These are phyloP conservation scores for Leptoxyphium fumago DNA, from an alignment of 2,329 filamentous ascomycete species.

Conservation along the genomic window DNA sequence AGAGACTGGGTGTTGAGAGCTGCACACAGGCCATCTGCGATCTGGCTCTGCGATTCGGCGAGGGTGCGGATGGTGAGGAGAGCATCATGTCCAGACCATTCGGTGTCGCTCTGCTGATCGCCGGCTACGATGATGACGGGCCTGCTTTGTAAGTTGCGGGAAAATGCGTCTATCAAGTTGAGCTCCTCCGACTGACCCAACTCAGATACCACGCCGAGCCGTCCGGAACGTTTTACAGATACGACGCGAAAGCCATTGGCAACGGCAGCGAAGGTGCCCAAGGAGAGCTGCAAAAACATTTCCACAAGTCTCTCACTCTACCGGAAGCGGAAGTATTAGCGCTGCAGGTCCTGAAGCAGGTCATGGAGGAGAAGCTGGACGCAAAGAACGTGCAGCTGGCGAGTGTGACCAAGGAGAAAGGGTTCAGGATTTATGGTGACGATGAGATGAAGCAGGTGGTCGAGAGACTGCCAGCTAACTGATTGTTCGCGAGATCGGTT, in stretches of 20 bases:
- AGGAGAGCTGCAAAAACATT: slow-evolving; percentile 95
- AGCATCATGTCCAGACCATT: slow-evolving; percentile 98
- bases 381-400: slow-evolving; percentile 97
- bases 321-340: slow-evolving; percentile 87
- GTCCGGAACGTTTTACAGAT: slow-evolving; percentile 95
- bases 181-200: not conserved
- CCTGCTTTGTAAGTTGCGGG: slow-evolving; percentile 54
- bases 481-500: too few relatives aligned
- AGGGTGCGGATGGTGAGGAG: slow-evolving; percentile 83
- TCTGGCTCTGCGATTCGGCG: slow-evolving; percentile 85
- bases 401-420: slow-evolving; percentile 93
- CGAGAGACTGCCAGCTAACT: slow-evolving; percentile 51
- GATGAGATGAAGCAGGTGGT: slow-evolving; percentile 94
- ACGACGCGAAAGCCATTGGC: slow-evolving; percentile 97
- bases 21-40: slow-evolving; percentile 99
- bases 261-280: slow-evolving; percentile 95
- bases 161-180: not conserved
- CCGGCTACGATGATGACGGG: slow-evolving; percentile 92
- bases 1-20: slow-evolving; percentile 87
- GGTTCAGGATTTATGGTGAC: slow-evolving; percentile 96
- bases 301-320: slow-evolving; percentile 93
- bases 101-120: slow-evolving; percentile 89
- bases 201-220: slow-evolving; percentile 85
- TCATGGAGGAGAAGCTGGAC: slow-evolving; percentile 99
- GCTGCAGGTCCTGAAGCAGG: slow-evolving; percentile 96